Evolutionary conservation across 108 stramenopile genomes (phyloP).

Genomic region (Pseudonitzschia delicatissima): DNA sequence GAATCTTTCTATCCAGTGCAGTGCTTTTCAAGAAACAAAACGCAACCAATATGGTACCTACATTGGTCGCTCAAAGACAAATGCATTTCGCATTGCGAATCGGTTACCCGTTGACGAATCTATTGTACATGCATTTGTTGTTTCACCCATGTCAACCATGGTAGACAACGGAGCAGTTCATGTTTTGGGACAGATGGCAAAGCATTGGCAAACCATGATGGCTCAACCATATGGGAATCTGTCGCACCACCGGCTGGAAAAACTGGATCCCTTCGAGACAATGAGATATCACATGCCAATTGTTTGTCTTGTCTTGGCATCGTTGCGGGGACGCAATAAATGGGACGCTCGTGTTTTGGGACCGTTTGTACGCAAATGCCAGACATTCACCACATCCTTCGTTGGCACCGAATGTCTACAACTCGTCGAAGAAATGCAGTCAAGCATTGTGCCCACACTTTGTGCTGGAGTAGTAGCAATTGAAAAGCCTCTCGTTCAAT

Average conservation of each 20-base stretch:
- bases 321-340: slow-evolving; percentile 34
- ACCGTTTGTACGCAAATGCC: slow-evolving; percentile 32
- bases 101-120: slow-evolving; percentile 38
- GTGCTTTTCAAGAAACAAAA: slow-evolving; percentile 30
- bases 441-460: slow-evolving; percentile 18
- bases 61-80: slow-evolving; percentile 28
- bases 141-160: slow-evolving; percentile 33
- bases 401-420: slow-evolving; percentile 9
- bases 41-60: slow-evolving; percentile 40
- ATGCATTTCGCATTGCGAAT: slow-evolving; percentile 31
- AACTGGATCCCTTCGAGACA: slow-evolving; percentile 43
- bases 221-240: slow-evolving; percentile 29
- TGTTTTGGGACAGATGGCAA: slow-evolving; percentile 28
- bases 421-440: slow-evolving; percentile 23
- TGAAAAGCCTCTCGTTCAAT: slow-evolving; percentile 20
- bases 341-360: slow-evolving; percentile 35
- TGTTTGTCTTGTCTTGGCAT: slow-evolving; percentile 28
- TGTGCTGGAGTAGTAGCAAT: slow-evolving; percentile 26
- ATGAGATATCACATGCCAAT: slow-evolving; percentile 39
- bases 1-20: slow-evolving; percentile 27
- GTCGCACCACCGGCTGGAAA: slow-evolving; percentile 41
- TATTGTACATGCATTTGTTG: slow-evolving; percentile 33
- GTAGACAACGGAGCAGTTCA: slow-evolving; percentile 41
- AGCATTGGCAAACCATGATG: slow-evolving; percentile 39
- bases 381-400: slow-evolving; percentile 23